phyloP scores from a whole-genome alignment of 164 flowering plant genomes.

The Tinospora cordifolia region DNA sequence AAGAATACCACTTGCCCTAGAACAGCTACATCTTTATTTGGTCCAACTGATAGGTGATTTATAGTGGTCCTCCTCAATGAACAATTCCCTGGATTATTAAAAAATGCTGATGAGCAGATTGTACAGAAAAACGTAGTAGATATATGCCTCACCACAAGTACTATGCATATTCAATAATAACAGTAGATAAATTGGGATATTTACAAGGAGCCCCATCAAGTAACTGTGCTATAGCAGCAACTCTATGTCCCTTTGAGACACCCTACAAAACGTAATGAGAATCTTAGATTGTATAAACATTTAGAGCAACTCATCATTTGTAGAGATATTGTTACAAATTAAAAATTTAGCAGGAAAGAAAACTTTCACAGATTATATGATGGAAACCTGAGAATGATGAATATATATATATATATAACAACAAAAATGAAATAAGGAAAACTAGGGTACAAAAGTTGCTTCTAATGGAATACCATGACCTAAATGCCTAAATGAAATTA shows the following conservation, averaged over 20 bases:
- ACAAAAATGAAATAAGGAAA: too few species aligned
- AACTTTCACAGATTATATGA: background rate
- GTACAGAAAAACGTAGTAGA: background rate
- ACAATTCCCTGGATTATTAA: conserved; percentile 38
- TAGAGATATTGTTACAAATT: background rate
- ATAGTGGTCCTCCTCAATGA: conserved; percentile 42
- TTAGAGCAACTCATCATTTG: background rate
- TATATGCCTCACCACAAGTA: background rate
- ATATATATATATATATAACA: too few species aligned
- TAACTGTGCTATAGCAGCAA: conserved; percentile 48
- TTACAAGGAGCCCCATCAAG: conserved; percentile 43
- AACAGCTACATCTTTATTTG: conserved; percentile 54
- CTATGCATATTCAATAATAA: background rate
- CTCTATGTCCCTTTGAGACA: conserved; percentile 44
- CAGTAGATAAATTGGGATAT: conserved; percentile 15
- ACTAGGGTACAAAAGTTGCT: too few species aligned
- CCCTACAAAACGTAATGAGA: conserved; percentile 31
- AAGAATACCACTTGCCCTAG: conserved; percentile 60
- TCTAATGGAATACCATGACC: too few species aligned
- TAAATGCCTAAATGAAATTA: too few species aligned
- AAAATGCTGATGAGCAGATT: conserved; percentile 1
- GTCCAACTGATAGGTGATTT: conserved; percentile 52
- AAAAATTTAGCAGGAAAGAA: background rate
- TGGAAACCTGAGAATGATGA: background rate
- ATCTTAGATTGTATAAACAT: background rate